Conservation (phyloP, 2,329 filamentous ascomycete species). For the Trichoderma citrinoviride region DNA sequence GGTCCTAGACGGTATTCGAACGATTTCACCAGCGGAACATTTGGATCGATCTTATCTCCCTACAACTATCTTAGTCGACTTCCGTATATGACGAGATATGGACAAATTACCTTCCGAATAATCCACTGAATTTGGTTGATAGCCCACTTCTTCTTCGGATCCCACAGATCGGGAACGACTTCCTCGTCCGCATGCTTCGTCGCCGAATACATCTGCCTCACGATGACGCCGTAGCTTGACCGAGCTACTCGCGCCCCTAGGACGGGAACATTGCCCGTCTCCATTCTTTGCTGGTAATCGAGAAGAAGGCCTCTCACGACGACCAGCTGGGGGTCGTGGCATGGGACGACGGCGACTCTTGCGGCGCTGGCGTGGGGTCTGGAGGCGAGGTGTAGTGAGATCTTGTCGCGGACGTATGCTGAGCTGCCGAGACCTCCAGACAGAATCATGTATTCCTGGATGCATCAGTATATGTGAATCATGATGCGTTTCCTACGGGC, state of each 20-base stretch:
- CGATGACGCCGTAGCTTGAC: conserved; percentile 44
- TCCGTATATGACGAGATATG: not conserved
- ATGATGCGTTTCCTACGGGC: rapidly evolving
- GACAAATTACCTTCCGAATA: conserved; percentile 36
- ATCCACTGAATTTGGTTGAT: conserved; percentile 44
- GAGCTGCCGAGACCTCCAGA: not conserved
- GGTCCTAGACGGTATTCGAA: conserved; percentile 37
- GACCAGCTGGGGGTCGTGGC: conserved; percentile 53
- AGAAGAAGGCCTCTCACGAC: conserved; percentile 53
- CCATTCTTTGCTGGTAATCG: conserved; percentile 49
- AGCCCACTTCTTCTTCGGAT: conserved; percentile 37
- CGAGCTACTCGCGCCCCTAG: conserved; percentile 43
- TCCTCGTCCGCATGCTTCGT: conserved; percentile 38
- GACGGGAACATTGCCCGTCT: conserved; percentile 41
- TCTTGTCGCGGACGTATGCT: not conserved
- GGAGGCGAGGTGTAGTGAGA: not conserved
- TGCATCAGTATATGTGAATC: not conserved
- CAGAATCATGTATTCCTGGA: not conserved
- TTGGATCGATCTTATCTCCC: not conserved
- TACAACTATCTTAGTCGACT: not conserved
- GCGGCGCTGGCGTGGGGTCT: conserved; percentile 38
- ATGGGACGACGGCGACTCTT: conserved; percentile 41
- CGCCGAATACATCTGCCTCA: conserved; percentile 38
- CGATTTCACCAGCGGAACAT: conserved; percentile 25
- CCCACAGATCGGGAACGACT: conserved; percentile 32